Conservation (phyloP, 352 stramenopile genomes). For the Phytophthora quininea region DNA sequence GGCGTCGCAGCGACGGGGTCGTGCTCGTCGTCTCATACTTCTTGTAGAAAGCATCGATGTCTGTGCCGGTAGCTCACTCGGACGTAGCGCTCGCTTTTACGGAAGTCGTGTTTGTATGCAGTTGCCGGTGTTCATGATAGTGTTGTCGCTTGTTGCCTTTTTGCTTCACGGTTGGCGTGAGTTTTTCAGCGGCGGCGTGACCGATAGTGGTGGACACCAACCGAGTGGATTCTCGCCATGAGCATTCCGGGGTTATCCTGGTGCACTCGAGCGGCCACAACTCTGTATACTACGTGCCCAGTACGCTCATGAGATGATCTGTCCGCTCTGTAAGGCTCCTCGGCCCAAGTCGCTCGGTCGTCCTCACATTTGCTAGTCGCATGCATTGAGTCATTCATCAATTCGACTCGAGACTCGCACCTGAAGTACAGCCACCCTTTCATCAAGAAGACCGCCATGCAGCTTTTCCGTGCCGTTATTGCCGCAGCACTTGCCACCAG, state of each 20-base stretch:
- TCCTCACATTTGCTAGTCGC: not conserved
- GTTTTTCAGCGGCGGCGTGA: not conserved
- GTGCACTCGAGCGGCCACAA: not conserved
- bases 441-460: not conserved
- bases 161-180: not conserved
- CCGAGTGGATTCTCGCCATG: too few species aligned
- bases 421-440: not conserved
- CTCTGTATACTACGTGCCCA: not conserved
- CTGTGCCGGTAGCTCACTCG: not conserved
- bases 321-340: not conserved
- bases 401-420: not conserved
- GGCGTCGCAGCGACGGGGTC: not conserved
- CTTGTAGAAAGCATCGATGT: constrained; percentile 4
- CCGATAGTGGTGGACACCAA: too few species aligned
- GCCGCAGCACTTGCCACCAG: not conserved
- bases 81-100: not conserved
- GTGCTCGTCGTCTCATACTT: constrained; percentile 11
- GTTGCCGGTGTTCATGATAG: not conserved
- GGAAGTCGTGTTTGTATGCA: not conserved
- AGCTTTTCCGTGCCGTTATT: not conserved
- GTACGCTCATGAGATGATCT: constrained; percentile 3
- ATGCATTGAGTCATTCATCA: not conserved
- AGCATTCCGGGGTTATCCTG: not conserved
- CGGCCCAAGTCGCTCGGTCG: not conserved
- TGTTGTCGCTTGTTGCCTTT: too few species aligned